phyloP scores from a whole-genome alignment of 495 filamentous ascomycete genomes.

The Clavariopsis aquatica region DNA sequence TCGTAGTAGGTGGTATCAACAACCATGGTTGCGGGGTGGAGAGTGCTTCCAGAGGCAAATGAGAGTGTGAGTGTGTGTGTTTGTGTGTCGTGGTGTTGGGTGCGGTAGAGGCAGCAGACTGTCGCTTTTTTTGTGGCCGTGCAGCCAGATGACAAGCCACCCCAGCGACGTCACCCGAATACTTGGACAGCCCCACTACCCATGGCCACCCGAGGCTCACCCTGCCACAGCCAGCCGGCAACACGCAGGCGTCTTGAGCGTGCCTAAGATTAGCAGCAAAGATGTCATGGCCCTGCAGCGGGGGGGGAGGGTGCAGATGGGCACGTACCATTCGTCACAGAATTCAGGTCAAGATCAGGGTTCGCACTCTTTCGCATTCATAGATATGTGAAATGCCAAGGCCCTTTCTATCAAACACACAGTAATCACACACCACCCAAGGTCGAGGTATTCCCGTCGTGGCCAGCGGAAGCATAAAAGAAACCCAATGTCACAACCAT shows the following conservation, averaged over 20 bases:
- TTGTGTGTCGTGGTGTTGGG: constrained; percentile 5
- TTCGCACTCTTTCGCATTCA: neutral
- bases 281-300: no score
- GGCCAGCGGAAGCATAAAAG: constrained; percentile 1
- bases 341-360: no score
- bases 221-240: no score
- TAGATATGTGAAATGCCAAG: constrained; percentile 7
- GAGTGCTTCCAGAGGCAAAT: neutral
- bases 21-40: constrained; percentile 40
- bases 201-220: neutral
- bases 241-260: no score
- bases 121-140: constrained; percentile 5
- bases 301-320: no score
- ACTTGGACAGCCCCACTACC: constrained; percentile 6
- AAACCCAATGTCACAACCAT: constrained; percentile 21
- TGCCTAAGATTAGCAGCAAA: no score
- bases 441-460: neutral
- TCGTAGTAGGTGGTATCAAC: constrained; percentile 67
- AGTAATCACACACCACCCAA: neutral
- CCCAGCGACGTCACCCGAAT: constrained; percentile 16
- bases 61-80: constrained; percentile 8
- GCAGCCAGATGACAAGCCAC: constrained; percentile 10
- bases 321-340: no score
- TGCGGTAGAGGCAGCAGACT: constrained; percentile 19
- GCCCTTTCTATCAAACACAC: constrained; percentile 11